Base-by-base conservation (phyloP, 2,329 filamentous ascomycete species). In the Nakataea oryzae region DNA sequence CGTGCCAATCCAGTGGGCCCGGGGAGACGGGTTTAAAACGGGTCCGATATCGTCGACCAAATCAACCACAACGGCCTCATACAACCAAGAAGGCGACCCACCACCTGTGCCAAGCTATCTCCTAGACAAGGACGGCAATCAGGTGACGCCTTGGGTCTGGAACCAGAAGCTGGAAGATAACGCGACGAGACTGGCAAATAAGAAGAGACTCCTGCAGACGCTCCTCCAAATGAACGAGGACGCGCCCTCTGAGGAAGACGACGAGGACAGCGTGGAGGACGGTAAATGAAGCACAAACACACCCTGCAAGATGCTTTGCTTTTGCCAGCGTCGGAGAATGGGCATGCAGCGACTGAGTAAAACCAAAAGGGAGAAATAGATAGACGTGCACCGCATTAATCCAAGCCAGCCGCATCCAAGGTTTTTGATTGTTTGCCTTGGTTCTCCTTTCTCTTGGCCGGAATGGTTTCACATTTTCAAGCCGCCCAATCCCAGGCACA, bases 121-220 rank as follows among this genome's bases (percentile, higher is more conserved):
- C 0, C 78, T 80, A 60, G 80, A 84, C 61, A 68, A 72, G 34
- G 65, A 78, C 17, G 84, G 84, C 17, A 74, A 75, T 3, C 83
- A 86, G 70, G 78, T 87, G 41, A 87, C 84, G 7, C 84, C 84
- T 0, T 84, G 80, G 14, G 72, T 87, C 26, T 69, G 69, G n/a
- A 72, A 77, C 29, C 82, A 86, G 69, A 66, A 74, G 61, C 64
- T 80, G n/a, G 82, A 86, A 67, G 78, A 78, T 62, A 68, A 76
- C 0, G 67, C 74, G 21, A 79, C 81, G 3, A 76, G 72, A 68
- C 66, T 41, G 61, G 64, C 26, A 57, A 63, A 3, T 41, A 60
- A 24, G 62, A 60, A n/a, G 65, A 63, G 17, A 29, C n/a, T 57
- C 6, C 54, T 29, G 26, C 12, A 24, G 6, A 56, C 24, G 21